A percentile compares a stretch with the other conserved stretches of the same genome.
phyloP scores from a whole-genome alignment of 1,284 basidiomycete genomes.

The Apiotrichum porosum region DNA sequence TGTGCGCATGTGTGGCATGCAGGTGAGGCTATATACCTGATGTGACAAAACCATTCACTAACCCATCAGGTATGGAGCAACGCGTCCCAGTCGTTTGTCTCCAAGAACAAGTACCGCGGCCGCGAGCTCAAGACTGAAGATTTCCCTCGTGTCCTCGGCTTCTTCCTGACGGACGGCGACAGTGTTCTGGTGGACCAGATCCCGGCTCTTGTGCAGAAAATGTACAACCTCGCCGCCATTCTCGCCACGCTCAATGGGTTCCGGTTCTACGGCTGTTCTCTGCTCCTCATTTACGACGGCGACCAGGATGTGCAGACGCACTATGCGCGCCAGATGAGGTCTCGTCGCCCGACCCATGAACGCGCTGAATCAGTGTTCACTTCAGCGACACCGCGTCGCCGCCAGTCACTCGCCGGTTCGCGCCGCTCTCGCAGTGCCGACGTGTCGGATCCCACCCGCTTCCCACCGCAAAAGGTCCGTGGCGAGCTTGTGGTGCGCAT shows the following conservation, averaged over 20 bases:
- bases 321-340: constrained; percentile 25
- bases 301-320: constrained; percentile 75
- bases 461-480: constrained; percentile 55
- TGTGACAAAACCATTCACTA: neutral
- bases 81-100: constrained; percentile 71
- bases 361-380: constrained; percentile 6
- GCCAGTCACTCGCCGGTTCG: constrained; percentile 2
- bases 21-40: constrained; percentile 64
- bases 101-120: constrained; percentile 96
- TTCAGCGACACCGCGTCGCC: neutral
- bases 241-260: constrained; percentile 82
- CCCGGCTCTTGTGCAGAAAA: constrained; percentile 80
- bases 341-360: constrained; percentile 6
- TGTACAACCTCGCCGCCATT: constrained; percentile 90
- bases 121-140: constrained; percentile 80
- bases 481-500: constrained; percentile 94
- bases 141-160: constrained; percentile 73
- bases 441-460: constrained; percentile 5
- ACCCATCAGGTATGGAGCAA: constrained; percentile 78
- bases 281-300: constrained; percentile 97
- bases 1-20: constrained; percentile 96
- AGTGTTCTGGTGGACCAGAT: constrained; percentile 84
- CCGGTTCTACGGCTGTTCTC: constrained; percentile 94
- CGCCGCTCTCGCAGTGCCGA: constrained; percentile 15
- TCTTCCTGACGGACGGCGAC: constrained; percentile 82